Conservation (phyloP, 1,284 basidiomycete genomes). For the Vanrija sp. region DNA sequence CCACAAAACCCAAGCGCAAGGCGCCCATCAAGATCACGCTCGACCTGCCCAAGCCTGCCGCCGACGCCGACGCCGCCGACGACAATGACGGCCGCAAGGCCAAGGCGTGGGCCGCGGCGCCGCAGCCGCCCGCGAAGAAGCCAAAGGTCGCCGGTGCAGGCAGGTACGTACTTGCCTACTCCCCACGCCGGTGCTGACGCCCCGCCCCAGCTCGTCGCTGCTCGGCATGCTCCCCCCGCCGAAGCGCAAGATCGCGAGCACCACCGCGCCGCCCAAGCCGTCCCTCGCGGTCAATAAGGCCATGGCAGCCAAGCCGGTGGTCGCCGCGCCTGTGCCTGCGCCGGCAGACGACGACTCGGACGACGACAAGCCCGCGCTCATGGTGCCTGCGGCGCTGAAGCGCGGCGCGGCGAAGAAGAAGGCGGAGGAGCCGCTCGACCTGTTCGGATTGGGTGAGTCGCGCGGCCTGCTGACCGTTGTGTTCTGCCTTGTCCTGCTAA, state of each 20-base stretch:
- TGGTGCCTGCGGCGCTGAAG: slow-evolving; percentile 17
- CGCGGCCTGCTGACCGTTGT: no score
- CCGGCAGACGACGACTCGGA: slow-evolving; percentile 15
- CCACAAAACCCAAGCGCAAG: slow-evolving; percentile 24
- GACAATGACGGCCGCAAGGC: slow-evolving; percentile 3
- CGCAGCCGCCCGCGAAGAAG: slow-evolving; percentile 19
- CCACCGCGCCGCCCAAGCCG: slow-evolving; percentile 10
- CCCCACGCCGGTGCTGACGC: background rate
- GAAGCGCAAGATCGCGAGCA: slow-evolving; percentile 38
- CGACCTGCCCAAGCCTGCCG: slow-evolving; percentile 34
- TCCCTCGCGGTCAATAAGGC: slow-evolving; percentile 30
- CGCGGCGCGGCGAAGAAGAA: slow-evolving; percentile 16
- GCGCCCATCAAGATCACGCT: slow-evolving; percentile 45
- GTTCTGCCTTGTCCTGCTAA: background rate
- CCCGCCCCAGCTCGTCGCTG: slow-evolving; percentile 32
- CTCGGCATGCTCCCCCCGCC: slow-evolving; percentile 48
- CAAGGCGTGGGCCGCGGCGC: background rate
- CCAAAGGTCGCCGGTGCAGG: slow-evolving; percentile 18
- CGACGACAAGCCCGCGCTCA: slow-evolving; percentile 14
- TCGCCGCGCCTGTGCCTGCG: background rate
- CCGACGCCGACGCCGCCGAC: background rate
- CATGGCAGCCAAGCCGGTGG: slow-evolving; percentile 19
- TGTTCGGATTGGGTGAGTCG: slow-evolving; percentile 45
- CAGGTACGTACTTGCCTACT: slow-evolving; percentile 1
- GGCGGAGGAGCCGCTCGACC: slow-evolving; percentile 26